Percentiles rank a stretch among this genome's conserved stretches.
These are phyloP conservation scores for Moesziomyces parantarcticus DNA, from an alignment of 1,284 basidiomycete genomes.

Conservation along the genomic window DNA sequence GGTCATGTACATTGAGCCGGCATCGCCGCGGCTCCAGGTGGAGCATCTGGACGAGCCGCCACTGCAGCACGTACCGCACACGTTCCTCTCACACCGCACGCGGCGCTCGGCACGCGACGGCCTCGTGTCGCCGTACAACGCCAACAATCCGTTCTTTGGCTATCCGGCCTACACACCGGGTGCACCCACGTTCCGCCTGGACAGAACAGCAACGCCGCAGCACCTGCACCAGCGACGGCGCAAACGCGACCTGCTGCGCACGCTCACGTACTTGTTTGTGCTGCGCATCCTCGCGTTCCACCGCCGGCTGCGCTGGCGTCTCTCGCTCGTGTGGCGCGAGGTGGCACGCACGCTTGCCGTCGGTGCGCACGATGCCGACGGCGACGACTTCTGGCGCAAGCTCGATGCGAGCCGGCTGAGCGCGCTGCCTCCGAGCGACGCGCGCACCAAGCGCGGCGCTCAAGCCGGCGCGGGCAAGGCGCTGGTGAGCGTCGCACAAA, in stretches of 20 bases:
- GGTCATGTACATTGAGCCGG: conserved; percentile 43
- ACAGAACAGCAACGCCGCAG: conserved; percentile 13
- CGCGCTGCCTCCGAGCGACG: conserved; percentile 4
- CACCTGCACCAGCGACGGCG: conserved; percentile 54
- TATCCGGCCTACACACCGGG: conserved; percentile 73
- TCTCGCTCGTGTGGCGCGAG: conserved; percentile 20
- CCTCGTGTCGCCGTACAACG: conserved; percentile 67
- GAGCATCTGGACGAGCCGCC: conserved; percentile 48
- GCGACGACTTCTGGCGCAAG: conserved; percentile 43
- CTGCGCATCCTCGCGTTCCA: conserved; percentile 59
- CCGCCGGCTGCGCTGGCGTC: conserved; percentile 46
- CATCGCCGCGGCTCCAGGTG: conserved; percentile 49
- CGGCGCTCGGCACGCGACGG: conserved; percentile 55
- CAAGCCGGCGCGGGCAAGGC: background rate
- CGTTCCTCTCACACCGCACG: conserved; percentile 60
- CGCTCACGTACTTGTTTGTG: conserved; percentile 64
- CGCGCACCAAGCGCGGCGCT: background rate
- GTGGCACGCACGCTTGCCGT: conserved; percentile 16
- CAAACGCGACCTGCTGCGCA: conserved; percentile 63
- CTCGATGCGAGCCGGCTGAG: conserved; percentile 16
- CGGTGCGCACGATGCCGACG: conserved; percentile 10
- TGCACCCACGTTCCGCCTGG: conserved; percentile 16
- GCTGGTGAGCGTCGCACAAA: conserved; percentile 6
- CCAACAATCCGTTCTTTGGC: conserved; percentile 82
- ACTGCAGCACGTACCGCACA: conserved; percentile 28